Conservation (phyloP, 306 rosid genomes). For the Pachyrhizus erosus region DNA sequence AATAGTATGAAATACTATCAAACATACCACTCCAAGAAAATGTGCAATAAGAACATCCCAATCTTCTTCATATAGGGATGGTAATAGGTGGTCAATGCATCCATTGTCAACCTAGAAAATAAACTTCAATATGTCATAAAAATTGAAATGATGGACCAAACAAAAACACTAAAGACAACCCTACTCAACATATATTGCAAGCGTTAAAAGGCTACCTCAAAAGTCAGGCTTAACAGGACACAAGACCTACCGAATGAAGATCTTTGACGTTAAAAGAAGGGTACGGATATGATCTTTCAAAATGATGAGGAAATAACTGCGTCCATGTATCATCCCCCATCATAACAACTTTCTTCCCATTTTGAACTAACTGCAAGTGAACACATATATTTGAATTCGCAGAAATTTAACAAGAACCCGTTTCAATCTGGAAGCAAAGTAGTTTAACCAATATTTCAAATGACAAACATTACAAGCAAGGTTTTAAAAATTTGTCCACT, state of each 20-base stretch:
- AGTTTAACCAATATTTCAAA: slow-evolving; percentile 19
- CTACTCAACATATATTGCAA: slow-evolving; percentile 2
- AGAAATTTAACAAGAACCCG: not conserved
- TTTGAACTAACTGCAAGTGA: slow-evolving; percentile 72
- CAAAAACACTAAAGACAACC: not conserved
- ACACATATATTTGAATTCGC: not conserved
- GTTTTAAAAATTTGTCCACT: too few species aligned
- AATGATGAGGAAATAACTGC: slow-evolving; percentile 92
- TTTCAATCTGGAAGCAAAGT: not conserved
- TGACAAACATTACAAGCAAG: not conserved
- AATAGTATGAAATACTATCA: not conserved
- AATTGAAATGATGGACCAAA: slow-evolving; percentile 22
- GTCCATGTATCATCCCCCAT: slow-evolving; percentile 99
- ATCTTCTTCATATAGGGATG: slow-evolving; percentile 77
- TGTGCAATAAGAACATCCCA: slow-evolving; percentile 99
- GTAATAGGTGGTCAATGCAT: slow-evolving; percentile 89
- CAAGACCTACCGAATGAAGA: slow-evolving; percentile 80
- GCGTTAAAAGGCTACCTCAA: slow-evolving; percentile 32
- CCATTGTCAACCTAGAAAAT: slow-evolving; percentile 87
- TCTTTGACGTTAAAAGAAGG: slow-evolving; percentile 98
- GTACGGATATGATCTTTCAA: slow-evolving; percentile 75
- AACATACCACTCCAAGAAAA: slow-evolving; percentile 97
- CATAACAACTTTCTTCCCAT: slow-evolving; percentile 92
- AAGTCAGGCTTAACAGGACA: slow-evolving; percentile 5
- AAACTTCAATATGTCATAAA: slow-evolving; percentile 26